These are phyloP conservation scores for Fusarium coffeatum DNA, from an alignment of 2,329 filamentous ascomycete genomes.

Conservation along the genomic window DNA sequence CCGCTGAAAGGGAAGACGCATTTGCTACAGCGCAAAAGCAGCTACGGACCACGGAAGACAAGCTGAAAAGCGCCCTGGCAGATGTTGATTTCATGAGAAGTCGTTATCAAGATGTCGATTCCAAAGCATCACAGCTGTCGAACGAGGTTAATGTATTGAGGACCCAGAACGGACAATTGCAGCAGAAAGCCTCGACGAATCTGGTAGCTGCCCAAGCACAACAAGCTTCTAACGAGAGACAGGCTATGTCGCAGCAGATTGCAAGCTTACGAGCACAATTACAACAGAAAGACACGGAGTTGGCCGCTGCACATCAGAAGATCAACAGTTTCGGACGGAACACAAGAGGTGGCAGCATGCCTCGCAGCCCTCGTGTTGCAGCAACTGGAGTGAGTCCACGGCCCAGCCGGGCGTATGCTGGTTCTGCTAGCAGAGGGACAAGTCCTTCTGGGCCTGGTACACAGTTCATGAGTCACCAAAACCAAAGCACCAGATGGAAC, in stretches of 20 bases:
- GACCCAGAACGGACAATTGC: constrained; percentile 55
- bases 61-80: constrained; percentile 55
- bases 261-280: constrained; percentile 56
- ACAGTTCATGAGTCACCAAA: constrained; percentile 54
- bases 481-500: constrained; percentile 57
- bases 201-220: constrained; percentile 60
- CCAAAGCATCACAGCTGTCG: constrained; percentile 57
- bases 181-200: constrained; percentile 58
- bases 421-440: constrained; percentile 61
- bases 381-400: constrained; percentile 63
- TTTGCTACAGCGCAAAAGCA: constrained; percentile 54
- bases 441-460: constrained; percentile 59
- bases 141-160: constrained; percentile 61
- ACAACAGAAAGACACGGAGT: constrained; percentile 64
- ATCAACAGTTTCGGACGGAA: constrained; percentile 61
- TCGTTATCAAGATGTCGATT: constrained; percentile 69
- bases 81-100: constrained; percentile 68
- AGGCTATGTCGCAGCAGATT: constrained; percentile 53
- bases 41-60: constrained; percentile 56
- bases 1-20: constrained; percentile 45
- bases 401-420: constrained; percentile 49
- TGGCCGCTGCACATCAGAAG: constrained; percentile 61
- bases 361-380: constrained; percentile 66
- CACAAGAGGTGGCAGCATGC: constrained; percentile 67
- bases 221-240: constrained; percentile 54